Evolutionary conservation across 371 early-diverging fungal genomes (phyloP).

Genomic region (Syncephalis fuscata): DNA sequence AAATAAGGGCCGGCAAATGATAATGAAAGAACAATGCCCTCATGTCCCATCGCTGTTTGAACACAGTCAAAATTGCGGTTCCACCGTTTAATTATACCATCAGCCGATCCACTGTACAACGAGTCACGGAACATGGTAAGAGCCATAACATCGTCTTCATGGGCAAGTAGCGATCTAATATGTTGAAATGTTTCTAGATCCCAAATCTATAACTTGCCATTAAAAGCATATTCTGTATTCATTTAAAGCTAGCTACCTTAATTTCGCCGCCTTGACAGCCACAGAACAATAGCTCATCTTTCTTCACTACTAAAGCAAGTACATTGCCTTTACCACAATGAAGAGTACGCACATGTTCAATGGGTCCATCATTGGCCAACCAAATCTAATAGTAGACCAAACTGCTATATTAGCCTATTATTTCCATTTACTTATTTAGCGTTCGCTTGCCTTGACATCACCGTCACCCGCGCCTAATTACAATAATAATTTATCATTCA

Average conservation of each 20-base stretch:
- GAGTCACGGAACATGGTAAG: conserved; percentile 24
- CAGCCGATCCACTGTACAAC: conserved; percentile 54
- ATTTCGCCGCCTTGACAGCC: conserved; percentile 68
- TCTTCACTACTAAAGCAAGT: conserved; percentile 31
- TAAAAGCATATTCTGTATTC: neutral
- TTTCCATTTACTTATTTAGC: neutral
- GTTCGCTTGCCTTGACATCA: conserved; percentile 28
- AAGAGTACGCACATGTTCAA: conserved; percentile 21
- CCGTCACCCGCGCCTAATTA: conserved; percentile 50
- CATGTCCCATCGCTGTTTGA: conserved; percentile 37
- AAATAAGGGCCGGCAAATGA: conserved; percentile 33
- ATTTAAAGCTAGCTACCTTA: conserved; percentile 17
- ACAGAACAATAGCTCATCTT: conserved; percentile 55
- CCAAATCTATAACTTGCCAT: conserved; percentile 30
- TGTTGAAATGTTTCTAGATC: conserved; percentile 66
- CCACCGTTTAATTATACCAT: conserved; percentile 71
- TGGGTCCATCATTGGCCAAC: neutral
- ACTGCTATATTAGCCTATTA: no score
- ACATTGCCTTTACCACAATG: conserved; percentile 37
- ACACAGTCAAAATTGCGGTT: conserved; percentile 40
- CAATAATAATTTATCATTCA: neutral
- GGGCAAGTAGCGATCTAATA: conserved; percentile 45
- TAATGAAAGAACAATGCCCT: conserved; percentile 45
- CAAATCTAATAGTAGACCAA: neutral
- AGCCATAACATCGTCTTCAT: conserved; percentile 50